Base-by-base conservation (phyloP, 495 filamentous ascomycete genomes). In the Geopyxis carbonaria region DNA sequence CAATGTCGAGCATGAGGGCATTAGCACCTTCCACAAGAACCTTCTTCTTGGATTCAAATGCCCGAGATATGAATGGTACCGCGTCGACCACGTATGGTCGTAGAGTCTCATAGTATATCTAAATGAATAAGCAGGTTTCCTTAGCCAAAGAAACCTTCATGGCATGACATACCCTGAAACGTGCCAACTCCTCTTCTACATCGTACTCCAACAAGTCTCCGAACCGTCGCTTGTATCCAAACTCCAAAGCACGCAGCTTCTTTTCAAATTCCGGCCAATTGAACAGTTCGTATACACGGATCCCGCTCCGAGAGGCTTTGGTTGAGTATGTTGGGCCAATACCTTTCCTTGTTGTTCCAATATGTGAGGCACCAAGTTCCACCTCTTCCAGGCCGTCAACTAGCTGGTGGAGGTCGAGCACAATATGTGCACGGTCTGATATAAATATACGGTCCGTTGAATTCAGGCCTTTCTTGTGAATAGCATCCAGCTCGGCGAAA, bases 11-110 rank as follows among this genome's bases (percentile, higher is more conserved):
- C 72, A 81, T 78, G 35, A 86, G 61, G n/a, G 83, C 81, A 47
- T 93, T 83, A n/a, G 80, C 77, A 40, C 83, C 83, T 60, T 94
- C 85, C 25, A 93, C 71, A 5, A 93, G 64, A 45, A 85, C 78
- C 43, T 68, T 68, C 36, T 65, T 63, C 14, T 76, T 70, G 48
- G 67, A 57, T 38, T 71, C 62, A 45, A 75, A 67, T 11, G 68
- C 70, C 4, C 57, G 53, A 29, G 60, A 53, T 42, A 83, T 62
- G 46, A 75, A 67, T 24, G 66, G 58, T 22, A 79, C 59, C 13
- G 70, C 69, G 52, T 93, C 82, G 45, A 87, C 65, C 41, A 80
- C 66, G 51, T 72, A 81, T 23, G 68, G 66, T 40, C 64, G 63
- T n/a, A 92, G 65, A 44, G 67, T 66, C 47, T 64, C 59, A 42